Percentiles rank a stretch among this genome's conserved stretches.
Conservation (phyloP, 2,329 filamentous ascomycete genomes). For the Neopestalotiopsis rosae region DNA sequence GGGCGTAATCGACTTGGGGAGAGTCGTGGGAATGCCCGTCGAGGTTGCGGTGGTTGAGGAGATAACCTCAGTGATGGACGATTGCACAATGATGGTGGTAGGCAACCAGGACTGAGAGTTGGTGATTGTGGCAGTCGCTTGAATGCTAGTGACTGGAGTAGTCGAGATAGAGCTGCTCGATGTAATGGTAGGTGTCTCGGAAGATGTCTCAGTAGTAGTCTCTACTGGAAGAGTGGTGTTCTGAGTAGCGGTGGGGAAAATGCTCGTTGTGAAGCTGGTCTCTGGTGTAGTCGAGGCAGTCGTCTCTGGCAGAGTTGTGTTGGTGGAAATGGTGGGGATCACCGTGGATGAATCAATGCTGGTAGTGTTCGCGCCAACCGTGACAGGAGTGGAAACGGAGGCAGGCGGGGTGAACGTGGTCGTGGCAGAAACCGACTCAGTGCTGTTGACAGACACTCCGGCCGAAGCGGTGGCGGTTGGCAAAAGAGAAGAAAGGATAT, state of each 20-base stretch:
- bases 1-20: constrained; percentile 80
- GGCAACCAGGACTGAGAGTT: constrained; percentile 57
- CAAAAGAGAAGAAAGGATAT: constrained; percentile 10
- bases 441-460: neutral
- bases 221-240: constrained; percentile 22
- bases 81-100: constrained; percentile 65
- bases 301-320: constrained; percentile 11
- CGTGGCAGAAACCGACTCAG: neutral
- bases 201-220: constrained; percentile 21
- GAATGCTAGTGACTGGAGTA: constrained; percentile 42
- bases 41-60: constrained; percentile 48
- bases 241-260: constrained; percentile 5
- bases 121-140: constrained; percentile 48
- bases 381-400: neutral
- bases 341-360: neutral
- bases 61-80: constrained; percentile 47
- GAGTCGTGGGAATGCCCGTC: constrained; percentile 64
- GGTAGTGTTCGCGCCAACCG: neutral
- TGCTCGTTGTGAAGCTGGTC: neutral
- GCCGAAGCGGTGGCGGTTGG: constrained; percentile 7
- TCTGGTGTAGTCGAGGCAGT: neutral
- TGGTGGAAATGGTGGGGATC: constrained; percentile 5
- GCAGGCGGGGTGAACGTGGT: neutral
- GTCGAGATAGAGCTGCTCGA: constrained; percentile 23
- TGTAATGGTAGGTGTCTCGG: constrained; percentile 19